phyloP scores from a whole-genome alignment of 495 filamentous ascomycete species.

The Penicillium tannophilum region DNA sequence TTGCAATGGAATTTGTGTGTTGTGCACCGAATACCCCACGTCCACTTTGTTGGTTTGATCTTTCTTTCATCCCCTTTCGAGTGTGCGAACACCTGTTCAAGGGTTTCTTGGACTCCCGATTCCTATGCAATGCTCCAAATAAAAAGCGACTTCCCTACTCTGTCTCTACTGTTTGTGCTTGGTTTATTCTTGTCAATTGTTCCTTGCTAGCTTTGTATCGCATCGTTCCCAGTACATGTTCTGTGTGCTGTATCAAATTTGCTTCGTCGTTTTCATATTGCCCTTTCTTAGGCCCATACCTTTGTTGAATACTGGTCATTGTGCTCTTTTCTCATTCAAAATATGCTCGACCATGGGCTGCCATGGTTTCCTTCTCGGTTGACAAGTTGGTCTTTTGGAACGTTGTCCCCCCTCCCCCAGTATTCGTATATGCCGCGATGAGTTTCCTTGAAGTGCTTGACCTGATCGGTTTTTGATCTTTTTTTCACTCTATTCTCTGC shows the following conservation, averaged over 20 bases:
- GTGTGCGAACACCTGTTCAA: slow-evolving; percentile 33
- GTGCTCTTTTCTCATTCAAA: slow-evolving; percentile 20
- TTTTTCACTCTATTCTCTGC: slow-evolving; percentile 17
- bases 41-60: slow-evolving; percentile 46
- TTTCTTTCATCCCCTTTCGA: slow-evolving; percentile 30
- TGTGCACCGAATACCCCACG: slow-evolving; percentile 53
- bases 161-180: slow-evolving; percentile 24
- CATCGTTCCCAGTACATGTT: slow-evolving; percentile 38
- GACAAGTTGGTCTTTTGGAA: slow-evolving; percentile 23
- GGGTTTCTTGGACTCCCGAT: slow-evolving; percentile 39
- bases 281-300: slow-evolving; percentile 23
- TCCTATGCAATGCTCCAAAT: slow-evolving; percentile 42
- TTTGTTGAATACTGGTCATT: slow-evolving; percentile 26
- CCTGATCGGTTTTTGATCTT: slow-evolving; percentile 20
- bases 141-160: slow-evolving; percentile 47
- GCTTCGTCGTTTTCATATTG: slow-evolving; percentile 14
- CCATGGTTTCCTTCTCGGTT: slow-evolving; percentile 24
- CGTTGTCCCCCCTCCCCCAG: slow-evolving; percentile 17
- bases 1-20: slow-evolving; percentile 53
- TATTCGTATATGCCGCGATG: slow-evolving; percentile 34
- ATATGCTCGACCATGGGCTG: slow-evolving; percentile 15
- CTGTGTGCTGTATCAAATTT: slow-evolving; percentile 31
- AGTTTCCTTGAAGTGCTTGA: slow-evolving; percentile 25
- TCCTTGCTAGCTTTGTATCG: slow-evolving; percentile 35
- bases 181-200: slow-evolving; percentile 28